These are phyloP conservation scores for Wallacemonas sp. DNA, from an alignment of 208 protist species.

Conservation along the genomic window DNA sequence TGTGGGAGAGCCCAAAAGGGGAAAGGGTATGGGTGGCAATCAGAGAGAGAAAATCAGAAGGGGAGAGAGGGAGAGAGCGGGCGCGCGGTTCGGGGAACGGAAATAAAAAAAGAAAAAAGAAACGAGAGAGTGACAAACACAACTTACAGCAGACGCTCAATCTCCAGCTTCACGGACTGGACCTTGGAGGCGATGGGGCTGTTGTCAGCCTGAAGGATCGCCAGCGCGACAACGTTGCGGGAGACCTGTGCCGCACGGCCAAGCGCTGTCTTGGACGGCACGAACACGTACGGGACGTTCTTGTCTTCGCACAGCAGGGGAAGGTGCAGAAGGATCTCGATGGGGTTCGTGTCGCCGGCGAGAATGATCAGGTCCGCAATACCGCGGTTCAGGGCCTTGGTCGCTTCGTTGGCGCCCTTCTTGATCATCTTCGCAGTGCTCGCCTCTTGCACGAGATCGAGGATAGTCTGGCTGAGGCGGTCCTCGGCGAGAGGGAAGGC, in stretches of 20 bases:
- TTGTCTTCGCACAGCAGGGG: slow-evolving; percentile 99
- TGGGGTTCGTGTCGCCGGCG: slow-evolving; percentile 99
- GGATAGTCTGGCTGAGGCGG: slow-evolving; percentile 94
- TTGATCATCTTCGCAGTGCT: slow-evolving; percentile 98
- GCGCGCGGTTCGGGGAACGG: slow-evolving; percentile 7
- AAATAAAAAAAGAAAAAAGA: slow-evolving; percentile 19
- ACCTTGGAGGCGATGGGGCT: slow-evolving; percentile 97
- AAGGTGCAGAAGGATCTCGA: slow-evolving; percentile 99
- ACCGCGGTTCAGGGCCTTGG: slow-evolving; percentile 99
- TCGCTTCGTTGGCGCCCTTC: slow-evolving; percentile 99
- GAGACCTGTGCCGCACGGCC: slow-evolving; percentile 98
- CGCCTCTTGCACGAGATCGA: slow-evolving; percentile 98
- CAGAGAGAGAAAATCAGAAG: neutral
- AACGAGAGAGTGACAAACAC: slow-evolving; percentile 2
- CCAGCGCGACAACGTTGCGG: slow-evolving; percentile 96
- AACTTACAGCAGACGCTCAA: slow-evolving; percentile 96
- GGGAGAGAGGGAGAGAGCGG: neutral
- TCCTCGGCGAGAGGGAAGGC: slow-evolving; percentile 98
- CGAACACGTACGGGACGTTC: slow-evolving; percentile 99
- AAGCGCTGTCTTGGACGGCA: slow-evolving; percentile 97
- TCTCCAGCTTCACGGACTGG: slow-evolving; percentile 95
- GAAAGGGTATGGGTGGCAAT: neutral
- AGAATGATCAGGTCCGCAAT: slow-evolving; percentile 99
- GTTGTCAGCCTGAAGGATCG: slow-evolving; percentile 96
- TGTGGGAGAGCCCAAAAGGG: too few relatives aligned